Conservation (phyloP, 2,329 filamentous ascomycete species). For the Chaetomiaceae sp. region DNA sequence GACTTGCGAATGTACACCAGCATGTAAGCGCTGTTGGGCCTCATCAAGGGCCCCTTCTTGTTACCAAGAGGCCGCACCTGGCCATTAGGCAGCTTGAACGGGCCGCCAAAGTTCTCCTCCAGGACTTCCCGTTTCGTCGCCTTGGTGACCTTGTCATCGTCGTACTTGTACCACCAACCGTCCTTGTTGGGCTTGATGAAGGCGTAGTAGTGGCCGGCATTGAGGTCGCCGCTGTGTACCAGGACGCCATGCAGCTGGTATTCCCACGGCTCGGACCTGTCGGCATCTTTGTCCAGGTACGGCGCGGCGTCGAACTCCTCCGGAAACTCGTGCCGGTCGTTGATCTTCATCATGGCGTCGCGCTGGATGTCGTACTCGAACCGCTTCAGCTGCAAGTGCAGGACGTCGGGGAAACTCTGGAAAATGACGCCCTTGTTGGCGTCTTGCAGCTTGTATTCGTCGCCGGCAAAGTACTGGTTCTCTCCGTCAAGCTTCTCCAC, state of each 20-base stretch:
- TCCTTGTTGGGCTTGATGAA: conserved; percentile 92
- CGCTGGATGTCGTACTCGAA: conserved; percentile 97
- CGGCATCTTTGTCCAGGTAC: conserved; percentile 80
- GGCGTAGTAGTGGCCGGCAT: conserved; percentile 97
- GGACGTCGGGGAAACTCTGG: conserved; percentile 85
- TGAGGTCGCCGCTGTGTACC: conserved; percentile 93
- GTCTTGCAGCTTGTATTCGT: conserved; percentile 88
- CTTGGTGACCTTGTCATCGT: conserved; percentile 95
- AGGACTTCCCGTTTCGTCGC: conserved; percentile 87
- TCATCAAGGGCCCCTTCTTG: conserved; percentile 56
- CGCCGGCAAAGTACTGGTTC: conserved; percentile 93
- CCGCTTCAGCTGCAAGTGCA: conserved; percentile 92
- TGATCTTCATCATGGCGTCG: conserved; percentile 99
- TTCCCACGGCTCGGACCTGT: conserved; percentile 81
- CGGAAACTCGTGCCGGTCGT: conserved; percentile 86
- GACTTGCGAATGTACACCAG: conserved; percentile 93
- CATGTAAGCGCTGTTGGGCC: conserved; percentile 91
- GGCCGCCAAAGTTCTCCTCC: conserved; percentile 95
- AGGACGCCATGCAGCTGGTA: conserved; percentile 94
- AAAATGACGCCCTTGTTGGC: conserved; percentile 98
- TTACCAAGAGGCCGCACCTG: conserved; percentile 44
- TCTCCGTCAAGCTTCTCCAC: conserved; percentile 97
- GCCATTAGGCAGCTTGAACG: conserved; percentile 57
- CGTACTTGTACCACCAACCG: conserved; percentile 93
- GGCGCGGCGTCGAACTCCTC: conserved; percentile 79